Conservation (phyloP, 768 basidiomycete genomes). For the Lactarius akahatsu region DNA sequence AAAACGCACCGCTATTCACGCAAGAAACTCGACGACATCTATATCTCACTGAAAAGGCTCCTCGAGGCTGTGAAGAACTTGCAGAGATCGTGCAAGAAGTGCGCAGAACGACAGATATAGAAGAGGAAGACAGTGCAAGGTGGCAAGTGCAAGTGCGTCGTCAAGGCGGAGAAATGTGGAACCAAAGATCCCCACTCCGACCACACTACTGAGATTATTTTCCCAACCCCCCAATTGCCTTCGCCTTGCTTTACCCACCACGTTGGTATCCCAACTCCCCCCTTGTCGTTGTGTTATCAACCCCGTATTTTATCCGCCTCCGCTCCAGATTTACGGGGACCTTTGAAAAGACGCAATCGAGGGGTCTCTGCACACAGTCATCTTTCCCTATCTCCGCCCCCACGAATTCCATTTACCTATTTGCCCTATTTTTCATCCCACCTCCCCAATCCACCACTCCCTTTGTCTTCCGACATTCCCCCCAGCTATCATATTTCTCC, state of each 20-base stretch:
- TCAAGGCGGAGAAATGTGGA: not conserved
- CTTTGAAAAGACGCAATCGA: not conserved
- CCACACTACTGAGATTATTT: not conserved
- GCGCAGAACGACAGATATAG: slow-evolving; percentile 1
- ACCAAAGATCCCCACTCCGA: slow-evolving; percentile 1
- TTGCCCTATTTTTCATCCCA: not conserved
- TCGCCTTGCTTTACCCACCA: not conserved
- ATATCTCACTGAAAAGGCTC: slow-evolving; percentile 2
- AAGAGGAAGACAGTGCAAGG: slow-evolving; percentile 2
- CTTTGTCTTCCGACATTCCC: not conserved
- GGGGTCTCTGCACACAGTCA: not conserved
- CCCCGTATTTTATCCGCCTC: not conserved
- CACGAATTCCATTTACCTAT: not conserved
- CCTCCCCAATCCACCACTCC: not conserved
- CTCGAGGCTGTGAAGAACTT: slow-evolving; percentile 7
- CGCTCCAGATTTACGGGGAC: not conserved
- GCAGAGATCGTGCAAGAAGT: not conserved
- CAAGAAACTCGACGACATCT: not conserved
- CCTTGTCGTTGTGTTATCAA: not conserved
- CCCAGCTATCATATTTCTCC: not conserved
- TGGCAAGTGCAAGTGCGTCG: slow-evolving; percentile 4
- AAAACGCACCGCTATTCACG: slow-evolving; percentile 19
- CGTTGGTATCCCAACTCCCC: not conserved
- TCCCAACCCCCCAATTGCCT: not conserved
- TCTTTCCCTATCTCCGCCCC: not conserved